Base-by-base conservation (phyloP, 2,329 filamentous ascomycete genomes). In the Exophiala sp. region DNA sequence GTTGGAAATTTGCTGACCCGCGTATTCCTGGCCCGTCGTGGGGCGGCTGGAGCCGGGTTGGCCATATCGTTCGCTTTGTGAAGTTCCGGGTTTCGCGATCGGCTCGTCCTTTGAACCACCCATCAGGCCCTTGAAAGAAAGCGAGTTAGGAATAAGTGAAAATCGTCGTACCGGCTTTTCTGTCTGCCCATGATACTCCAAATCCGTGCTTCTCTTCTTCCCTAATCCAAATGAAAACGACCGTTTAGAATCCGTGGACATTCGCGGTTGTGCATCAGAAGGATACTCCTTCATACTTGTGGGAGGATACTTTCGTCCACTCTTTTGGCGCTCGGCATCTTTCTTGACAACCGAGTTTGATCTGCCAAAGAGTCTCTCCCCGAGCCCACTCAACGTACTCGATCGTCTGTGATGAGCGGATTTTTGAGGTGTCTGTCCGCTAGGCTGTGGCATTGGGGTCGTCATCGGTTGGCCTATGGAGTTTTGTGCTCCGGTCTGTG, bases 361-460 rank as follows among this genome's bases (percentile, higher is more conserved):
- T 55, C 90, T 83, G 35, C 88, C 87, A 68, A 95, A 86, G 29
- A 95, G 73, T 69, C 86, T 93, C 61, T 87, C 88, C 46, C 87
- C 82, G 50, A 96, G 80, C 68, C 80, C 88, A 64, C 81, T 88
- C 72, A 87, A 87, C 57, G 86, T 86, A 70, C 80, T 83, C 21
- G 83, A 87, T 64, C 82, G 74, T 66, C 81, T 83, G 70, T 88
- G 86, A 27, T 68, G 66, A 23, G 62, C 63, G 55, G 70, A 66
- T 43, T 72, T 66, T 24, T 50, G 49, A 8, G 70, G 65, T 21
- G 60, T 51, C 32, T 70, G 71, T 54, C 71, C 68, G 18, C 73
- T 71, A 44, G 78, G 76, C 24, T 80, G 77, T 68, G 46, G 60
- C 83, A 81, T 50, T 68, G 49, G 74, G 78, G 58, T 76, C 76